Conservation (phyloP, 306 rosid genomes). For the Vachellia pachyceras region DNA sequence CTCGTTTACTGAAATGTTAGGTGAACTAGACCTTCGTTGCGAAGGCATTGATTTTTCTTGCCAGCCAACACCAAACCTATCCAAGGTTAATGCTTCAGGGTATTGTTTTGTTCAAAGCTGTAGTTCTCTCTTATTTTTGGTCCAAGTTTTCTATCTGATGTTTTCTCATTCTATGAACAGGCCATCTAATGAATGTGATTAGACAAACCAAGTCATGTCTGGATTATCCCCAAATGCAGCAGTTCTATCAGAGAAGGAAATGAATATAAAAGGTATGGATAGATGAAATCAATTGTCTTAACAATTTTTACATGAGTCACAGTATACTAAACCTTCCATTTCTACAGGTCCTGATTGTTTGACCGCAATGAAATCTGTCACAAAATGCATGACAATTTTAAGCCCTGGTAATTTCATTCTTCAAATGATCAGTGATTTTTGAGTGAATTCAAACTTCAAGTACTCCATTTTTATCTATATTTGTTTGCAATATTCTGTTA, state of each 20-base stretch:
- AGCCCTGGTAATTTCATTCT: conserved; percentile 66
- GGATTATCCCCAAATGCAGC: conserved; percentile 62
- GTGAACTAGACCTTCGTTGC: conserved; percentile 61
- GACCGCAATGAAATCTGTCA: conserved; percentile 60
- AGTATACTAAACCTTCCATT: conserved; percentile 23
- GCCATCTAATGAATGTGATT: conserved; percentile 50
- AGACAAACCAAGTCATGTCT: conserved; percentile 49
- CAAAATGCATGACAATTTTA: conserved; percentile 62
- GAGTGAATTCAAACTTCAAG: background rate
- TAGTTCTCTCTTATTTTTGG: background rate
- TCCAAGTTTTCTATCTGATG: conserved; percentile 30
- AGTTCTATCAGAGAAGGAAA: conserved; percentile 57
- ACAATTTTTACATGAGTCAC: background rate
- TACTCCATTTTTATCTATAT: background rate
- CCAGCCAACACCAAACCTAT: conserved; percentile 46
- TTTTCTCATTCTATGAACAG: conserved; percentile 39
- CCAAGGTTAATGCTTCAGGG: conserved; percentile 60
- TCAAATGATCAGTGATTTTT: background rate
- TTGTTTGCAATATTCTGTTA: background rate
- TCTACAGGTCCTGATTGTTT: conserved; percentile 60
- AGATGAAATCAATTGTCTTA: conserved; percentile 5
- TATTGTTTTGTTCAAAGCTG: conserved; percentile 47
- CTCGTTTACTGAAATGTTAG: conserved; percentile 69
- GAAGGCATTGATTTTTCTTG: conserved; percentile 60
- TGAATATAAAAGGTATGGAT: conserved; percentile 48